Percentiles rank a stretch among this genome's conserved stretches.
Evolutionary conservation across 2,329 filamentous ascomycete species (phyloP).

Genomic region (Nemania sp.): DNA sequence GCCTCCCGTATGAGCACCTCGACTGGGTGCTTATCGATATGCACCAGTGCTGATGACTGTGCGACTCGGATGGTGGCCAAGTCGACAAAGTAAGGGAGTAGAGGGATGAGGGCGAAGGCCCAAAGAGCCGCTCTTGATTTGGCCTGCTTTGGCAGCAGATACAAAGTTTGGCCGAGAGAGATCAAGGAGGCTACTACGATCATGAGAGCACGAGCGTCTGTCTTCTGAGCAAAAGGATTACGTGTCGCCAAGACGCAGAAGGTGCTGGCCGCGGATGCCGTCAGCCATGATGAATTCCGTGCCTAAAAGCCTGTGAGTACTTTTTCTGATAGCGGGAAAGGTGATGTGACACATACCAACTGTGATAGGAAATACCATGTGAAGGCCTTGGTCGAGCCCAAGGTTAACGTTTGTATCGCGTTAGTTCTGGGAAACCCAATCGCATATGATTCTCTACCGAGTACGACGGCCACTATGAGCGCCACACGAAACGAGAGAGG

Average conservation of each 20-base stretch:
- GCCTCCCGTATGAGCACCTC: conserved; percentile 41
- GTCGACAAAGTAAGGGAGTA: conserved; percentile 42
- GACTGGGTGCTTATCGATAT: conserved; percentile 42
- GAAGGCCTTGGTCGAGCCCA: conserved; percentile 40
- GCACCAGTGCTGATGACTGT: conserved; percentile 17
- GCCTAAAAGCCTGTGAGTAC: conserved; percentile 32
- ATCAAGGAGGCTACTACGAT: conserved; percentile 39
- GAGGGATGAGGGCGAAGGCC: conserved; percentile 38
- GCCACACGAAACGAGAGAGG: conserved; percentile 34
- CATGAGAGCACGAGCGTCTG: conserved; percentile 35
- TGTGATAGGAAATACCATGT: conserved; percentile 45
- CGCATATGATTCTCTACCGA: conserved; percentile 27
- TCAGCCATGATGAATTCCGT: conserved; percentile 41
- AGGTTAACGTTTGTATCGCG: conserved; percentile 21
- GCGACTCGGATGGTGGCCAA: conserved; percentile 31
- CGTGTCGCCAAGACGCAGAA: conserved; percentile 42
- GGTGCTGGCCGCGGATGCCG: conserved; percentile 37
- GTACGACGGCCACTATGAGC: conserved; percentile 23
- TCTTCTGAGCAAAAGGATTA: conserved; percentile 38
- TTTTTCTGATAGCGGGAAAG: not conserved
- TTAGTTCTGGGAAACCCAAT: conserved; percentile 35
- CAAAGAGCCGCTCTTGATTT: conserved; percentile 40
- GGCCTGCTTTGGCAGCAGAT: conserved; percentile 40
- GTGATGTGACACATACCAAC: conserved; percentile 33
- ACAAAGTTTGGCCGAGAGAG: conserved; percentile 40